Base-by-base conservation (phyloP, 2,329 filamentous ascomycete species). In the Onygena corvina region DNA sequence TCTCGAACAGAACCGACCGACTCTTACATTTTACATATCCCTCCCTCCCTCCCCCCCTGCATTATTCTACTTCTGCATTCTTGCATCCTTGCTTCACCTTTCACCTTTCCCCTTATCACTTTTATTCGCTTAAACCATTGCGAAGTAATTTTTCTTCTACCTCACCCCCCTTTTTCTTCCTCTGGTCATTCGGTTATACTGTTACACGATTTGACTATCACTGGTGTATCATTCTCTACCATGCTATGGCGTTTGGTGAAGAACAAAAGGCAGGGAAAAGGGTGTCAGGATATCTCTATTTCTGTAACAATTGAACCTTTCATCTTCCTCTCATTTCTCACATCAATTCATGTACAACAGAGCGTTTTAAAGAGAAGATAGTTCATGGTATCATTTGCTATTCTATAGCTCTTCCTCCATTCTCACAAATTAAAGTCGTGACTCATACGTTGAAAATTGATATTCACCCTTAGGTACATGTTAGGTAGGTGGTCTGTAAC, bases 231-330 rank as follows among this genome's bases (percentile, higher is more conserved):
- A n/a, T 21, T 23, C 21, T 14, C 21, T 25, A 14, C 27, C 21
- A 42, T 20, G 2, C n/a, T 29, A 14, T 23, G 38, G 38, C 38
- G 38, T 42, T 23, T 8, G 38, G 38, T 42, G 20, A 42, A 42
- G 38, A 27, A 27, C n/a, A 40, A 40, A 20, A 20, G 21, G 11
- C n/a, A 42, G 21, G 11, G 16, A 25, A 40, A 42, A 42, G 27
- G 38, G 38, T 42, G 38, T 42, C 27, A 42, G 20, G 38, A 14
- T 27, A 42, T 42, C 27, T 42, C 21, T 23, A 40, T 27, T 42
- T 20, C 23, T 38, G 38, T 42, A 42, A 42, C 27, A 42, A 25
- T n/a, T n/a, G 12, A 14, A 11, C 21, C 23, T n/a, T 27, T 27
- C 38, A 12, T 35, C 12, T 11, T 31, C 29, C 8, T 35, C 38